phyloP scores from a whole-genome alignment of 2,329 filamentous ascomycete species.

The Byssochlamys sp. region DNA sequence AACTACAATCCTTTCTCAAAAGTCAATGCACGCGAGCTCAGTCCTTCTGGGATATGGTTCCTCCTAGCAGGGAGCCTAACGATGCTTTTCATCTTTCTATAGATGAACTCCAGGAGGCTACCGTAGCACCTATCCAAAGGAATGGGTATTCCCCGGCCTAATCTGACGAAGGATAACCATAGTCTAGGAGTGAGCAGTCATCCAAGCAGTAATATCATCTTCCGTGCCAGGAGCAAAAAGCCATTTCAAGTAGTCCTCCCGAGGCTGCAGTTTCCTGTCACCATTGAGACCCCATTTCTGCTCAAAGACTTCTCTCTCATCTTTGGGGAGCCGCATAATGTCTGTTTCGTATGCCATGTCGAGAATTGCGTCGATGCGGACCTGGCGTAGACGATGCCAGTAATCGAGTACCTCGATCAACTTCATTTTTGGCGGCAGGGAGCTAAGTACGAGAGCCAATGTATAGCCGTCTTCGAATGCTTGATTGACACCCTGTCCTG shows the following conservation, averaged over 20 bases:
- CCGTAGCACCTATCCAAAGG: too few relatives aligned
- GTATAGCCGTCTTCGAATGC: slow-evolving; percentile 47
- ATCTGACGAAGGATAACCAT: too few relatives aligned
- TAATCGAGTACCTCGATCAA: slow-evolving; percentile 22
- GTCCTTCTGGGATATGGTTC: too few relatives aligned
- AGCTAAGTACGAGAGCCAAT: slow-evolving; percentile 32
- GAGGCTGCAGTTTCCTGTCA: not conserved
- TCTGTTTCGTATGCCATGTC: not conserved
- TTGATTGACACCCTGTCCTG: slow-evolving; percentile 51
- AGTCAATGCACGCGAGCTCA: too few relatives aligned
- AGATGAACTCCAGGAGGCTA: too few relatives aligned
- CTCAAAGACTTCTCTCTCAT: not conserved
- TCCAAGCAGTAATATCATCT: not conserved
- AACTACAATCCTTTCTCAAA: too few relatives aligned
- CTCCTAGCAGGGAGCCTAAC: too few relatives aligned
- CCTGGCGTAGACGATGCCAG: slow-evolving; percentile 36
- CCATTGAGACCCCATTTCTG: not conserved
- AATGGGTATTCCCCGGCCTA: not conserved
- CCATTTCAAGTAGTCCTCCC: not conserved
- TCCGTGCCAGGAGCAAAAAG: not conserved
- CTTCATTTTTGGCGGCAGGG: slow-evolving; percentile 11
- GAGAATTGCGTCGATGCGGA: not conserved
- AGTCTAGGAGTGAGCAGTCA: not conserved
- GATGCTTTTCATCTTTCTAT: too few relatives aligned
- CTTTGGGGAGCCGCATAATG: not conserved